Base-by-base conservation (phyloP, 2,329 filamentous ascomycete genomes). In the Aciculosporium take region DNA sequence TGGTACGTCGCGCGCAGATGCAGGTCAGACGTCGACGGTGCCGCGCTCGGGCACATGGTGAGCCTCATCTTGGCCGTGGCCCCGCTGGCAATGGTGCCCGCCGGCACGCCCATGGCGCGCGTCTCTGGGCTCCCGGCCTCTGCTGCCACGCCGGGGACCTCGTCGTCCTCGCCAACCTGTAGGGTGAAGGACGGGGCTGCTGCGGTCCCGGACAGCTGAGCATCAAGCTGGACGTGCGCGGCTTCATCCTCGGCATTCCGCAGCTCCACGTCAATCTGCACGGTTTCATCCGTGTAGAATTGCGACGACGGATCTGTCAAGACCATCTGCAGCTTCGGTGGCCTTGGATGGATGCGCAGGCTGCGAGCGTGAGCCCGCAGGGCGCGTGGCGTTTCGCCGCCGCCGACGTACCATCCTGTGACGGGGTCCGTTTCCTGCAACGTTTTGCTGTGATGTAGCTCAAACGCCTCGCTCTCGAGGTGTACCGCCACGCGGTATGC, bases 311-410 rank as follows among this genome's bases (percentile, higher is more conserved):
- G 60, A 31, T 76, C 71, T 2, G 74, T 66, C 8, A 85, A 63
- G 21, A 66, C 71, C 35, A 98, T 75, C 50, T 85, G 79, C 65
- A 98, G 77, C 60, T 95, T 96, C 0, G 91, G 91, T 23, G 89
- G 91, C 49, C 93, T 84, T 1, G 91, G 89, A 41, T 87, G 69
- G 20, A 98, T 78, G 42, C 76, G 79, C 42, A 94, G 73, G 2
- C 65, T 64, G 27, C 73, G 66, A 7, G 72, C 62, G 36, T 71
- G 65, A 9, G 60, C 49, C 7, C 75, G 67, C 23, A 68, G 60
- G 17, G 74, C 57, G 23, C 62, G 65, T 44, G 68, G 68, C 40
- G 60, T 67, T 0, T 58, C 55, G 12, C 62, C 59, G 3, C 59
- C 58, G 6, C 62, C 56, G 2, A 65, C 58, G 44, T 70, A 71